A percentile compares a stretch with the other conserved stretches of the same genome.
Conservation (phyloP, 1,284 basidiomycete genomes). For the Papiliotrema flavescens region DNA sequence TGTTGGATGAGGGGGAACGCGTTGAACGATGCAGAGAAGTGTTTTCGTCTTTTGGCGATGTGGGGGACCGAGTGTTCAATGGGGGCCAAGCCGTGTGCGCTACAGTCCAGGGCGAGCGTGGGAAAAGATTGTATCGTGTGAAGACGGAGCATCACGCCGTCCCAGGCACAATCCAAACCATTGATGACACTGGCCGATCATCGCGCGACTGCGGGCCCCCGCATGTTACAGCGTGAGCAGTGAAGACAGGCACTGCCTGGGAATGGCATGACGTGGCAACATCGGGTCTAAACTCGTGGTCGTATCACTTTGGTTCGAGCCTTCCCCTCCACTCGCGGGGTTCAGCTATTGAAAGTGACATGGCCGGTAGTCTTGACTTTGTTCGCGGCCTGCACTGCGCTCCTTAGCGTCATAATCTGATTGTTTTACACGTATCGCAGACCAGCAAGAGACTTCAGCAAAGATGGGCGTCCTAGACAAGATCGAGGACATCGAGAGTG, state of each 20-base stretch:
- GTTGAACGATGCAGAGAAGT: no score
- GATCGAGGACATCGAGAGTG: slow-evolving; percentile 93
- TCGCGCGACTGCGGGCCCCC: no score
- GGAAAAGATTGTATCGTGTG: background rate
- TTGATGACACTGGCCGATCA: no score
- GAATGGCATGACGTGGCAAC: no score
- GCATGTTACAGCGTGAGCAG: no score
- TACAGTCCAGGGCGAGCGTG: background rate
- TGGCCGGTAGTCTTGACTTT: no score
- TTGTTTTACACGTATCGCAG: no score
- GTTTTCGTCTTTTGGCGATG: background rate
- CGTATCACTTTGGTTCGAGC: background rate
- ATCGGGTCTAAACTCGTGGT: no score
- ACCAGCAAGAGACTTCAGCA: background rate
- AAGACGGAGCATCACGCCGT: no score
- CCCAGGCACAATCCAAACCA: no score
- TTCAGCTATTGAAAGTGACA: background rate
- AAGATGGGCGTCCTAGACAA: slow-evolving; percentile 87
- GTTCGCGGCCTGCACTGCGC: background rate
- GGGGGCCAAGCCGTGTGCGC: background rate
- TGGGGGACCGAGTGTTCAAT: background rate
- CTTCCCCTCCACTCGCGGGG: background rate
- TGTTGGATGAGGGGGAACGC: no score
- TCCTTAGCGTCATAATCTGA: background rate
- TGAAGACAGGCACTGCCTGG: no score